Percentiles rank a stretch among this genome's conserved stretches.
These are phyloP conservation scores for Stenocarpella maydis DNA, from an alignment of 2,329 filamentous ascomycete species.

Conservation along the genomic window DNA sequence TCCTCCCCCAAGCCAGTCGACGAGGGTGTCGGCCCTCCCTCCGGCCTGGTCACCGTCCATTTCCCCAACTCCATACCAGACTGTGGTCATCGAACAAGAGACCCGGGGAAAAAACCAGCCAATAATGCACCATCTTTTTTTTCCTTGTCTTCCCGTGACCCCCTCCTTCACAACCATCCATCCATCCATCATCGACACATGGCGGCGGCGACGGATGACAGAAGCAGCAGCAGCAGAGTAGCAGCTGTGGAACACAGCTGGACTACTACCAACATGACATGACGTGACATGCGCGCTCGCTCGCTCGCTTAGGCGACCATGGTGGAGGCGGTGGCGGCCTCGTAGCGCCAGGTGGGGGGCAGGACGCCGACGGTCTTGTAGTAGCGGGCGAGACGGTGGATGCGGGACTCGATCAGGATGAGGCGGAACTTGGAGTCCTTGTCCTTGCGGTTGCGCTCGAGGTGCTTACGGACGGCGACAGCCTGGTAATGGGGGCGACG, in stretches of 20 bases:
- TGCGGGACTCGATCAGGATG: conserved; percentile 99
- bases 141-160: neutral
- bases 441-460: conserved; percentile 99
- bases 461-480: conserved; percentile 99
- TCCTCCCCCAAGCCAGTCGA: conserved; percentile 8
- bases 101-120: conserved; percentile 13
- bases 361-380: conserved; percentile 94
- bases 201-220: no score
- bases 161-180: neutral
- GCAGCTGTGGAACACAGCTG: neutral
- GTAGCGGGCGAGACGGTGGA: conserved; percentile 98
- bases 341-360: conserved; percentile 98
- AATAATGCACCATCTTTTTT: conserved; percentile 36
- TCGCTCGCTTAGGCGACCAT: conserved; percentile 83
- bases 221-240: neutral
- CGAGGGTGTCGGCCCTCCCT: neutral
- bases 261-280: neutral
- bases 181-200: conserved; percentile 40
- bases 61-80: conserved; percentile 54
- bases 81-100: conserved; percentile 19
- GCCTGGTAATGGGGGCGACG: conserved; percentile 62
- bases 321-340: conserved; percentile 95
- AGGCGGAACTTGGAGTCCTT: conserved; percentile 99
- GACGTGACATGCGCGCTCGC: no score
- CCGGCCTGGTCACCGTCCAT: conserved; percentile 30